These are phyloP conservation scores for Zychaea mexicana DNA, from an alignment of 371 early-diverging fungal genomes.

Conservation along the genomic window DNA sequence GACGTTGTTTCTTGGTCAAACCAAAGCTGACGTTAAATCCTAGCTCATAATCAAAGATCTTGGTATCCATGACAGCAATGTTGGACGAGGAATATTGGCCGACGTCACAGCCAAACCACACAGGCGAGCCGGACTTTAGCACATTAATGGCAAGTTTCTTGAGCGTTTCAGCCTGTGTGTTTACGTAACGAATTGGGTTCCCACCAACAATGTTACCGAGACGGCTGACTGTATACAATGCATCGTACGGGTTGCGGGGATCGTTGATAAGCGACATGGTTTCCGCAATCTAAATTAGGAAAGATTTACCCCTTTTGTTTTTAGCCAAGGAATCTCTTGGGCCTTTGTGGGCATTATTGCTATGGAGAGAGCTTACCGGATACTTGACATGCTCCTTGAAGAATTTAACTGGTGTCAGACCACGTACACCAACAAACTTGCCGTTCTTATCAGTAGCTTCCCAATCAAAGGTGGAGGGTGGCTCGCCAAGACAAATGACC, in stretches of 20 bases:
- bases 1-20: conserved; percentile 71
- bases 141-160: conserved; percentile 66
- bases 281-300: conserved; percentile 47
- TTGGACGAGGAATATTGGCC: conserved; percentile 47
- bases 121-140: conserved; percentile 66
- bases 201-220: conserved; percentile 80
- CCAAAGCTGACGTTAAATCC: conserved; percentile 69
- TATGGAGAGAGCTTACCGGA: conserved; percentile 36
- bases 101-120: conserved; percentile 88
- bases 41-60: conserved; percentile 66
- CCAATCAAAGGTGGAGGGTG: conserved; percentile 75
- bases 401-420: conserved; percentile 68
- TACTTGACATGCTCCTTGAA: conserved; percentile 67
- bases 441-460: conserved; percentile 70
- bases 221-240: conserved; percentile 75
- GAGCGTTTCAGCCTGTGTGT: conserved; percentile 56
- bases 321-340: background rate
- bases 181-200: conserved; percentile 67
- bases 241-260: conserved; percentile 67
- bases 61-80: conserved; percentile 70
- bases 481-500: conserved; percentile 77
- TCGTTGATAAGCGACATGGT: conserved; percentile 80
- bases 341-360: background rate
- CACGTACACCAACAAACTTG: conserved; percentile 54
- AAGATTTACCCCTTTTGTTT: background rate